Evolutionary conservation across 2,329 filamentous ascomycete species (phyloP), one percentile per base, ranked within the genome.

Genomic region (Penicillium olsonii): DNA sequence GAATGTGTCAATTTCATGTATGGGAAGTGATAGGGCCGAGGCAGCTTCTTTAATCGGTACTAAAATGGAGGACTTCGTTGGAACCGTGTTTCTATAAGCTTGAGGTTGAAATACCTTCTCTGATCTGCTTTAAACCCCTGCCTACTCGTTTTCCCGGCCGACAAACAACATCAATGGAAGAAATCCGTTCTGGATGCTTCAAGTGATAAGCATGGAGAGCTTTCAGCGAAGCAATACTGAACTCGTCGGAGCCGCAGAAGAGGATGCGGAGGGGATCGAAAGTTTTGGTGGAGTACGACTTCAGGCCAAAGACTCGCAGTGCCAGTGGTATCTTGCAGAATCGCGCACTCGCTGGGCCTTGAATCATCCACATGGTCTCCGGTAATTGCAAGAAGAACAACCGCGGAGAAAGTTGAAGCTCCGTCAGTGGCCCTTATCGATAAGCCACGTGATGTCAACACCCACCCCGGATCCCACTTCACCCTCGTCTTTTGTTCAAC

Each of bases 161-260:
- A 53, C 91, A 88, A 42, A 96, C 83, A 2, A 99, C 92, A 68
- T 96, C 87, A 56, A 99, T 87, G 5, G 88, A 90, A 49, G 79
- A 77, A 46, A 96, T 84, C 10, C 84, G 73, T 15, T 72, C 71
- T 6, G 73, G 78, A 48, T 78, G 78, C 45, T 63, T 64, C 20
- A 68, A 53, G 44, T 84, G 79, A 64, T 90, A 87, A 5, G 73
- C 64, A 60, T 87, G 70, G 27, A 99, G 74, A 5, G 88, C 87
- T 50, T 75, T 75, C 42, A 99, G 76, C 1, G 90, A 90, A 44
- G 81, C 81, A 62, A 87, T 87, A 74, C 92, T 96, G 71, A 97
- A 96, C 2, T 85, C 79, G 69, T 99, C 94, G 3, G 92, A 94
- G 55, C 94, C 94, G 72, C 92, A 97, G 73, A 96, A 99, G 4